Base-by-base conservation (phyloP, 345 rosid species). In the Eucalyptus tenuipes region DNA sequence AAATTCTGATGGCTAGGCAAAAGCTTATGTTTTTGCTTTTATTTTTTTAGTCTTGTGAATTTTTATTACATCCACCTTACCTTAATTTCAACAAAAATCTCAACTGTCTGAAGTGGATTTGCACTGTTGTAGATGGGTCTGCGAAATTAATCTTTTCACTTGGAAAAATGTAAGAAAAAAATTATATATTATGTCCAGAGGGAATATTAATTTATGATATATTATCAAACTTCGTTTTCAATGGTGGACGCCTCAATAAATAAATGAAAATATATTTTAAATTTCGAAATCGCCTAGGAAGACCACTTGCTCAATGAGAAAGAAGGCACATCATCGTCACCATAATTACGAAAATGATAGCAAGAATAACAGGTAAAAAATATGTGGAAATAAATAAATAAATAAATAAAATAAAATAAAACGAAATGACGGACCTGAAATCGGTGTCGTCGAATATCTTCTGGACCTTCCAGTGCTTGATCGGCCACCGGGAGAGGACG, bases 371-470 rank as follows among this genome's bases (percentile, higher is more conserved):
- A 17, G 61, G 40, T 61, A 15, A 24, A 31, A 71, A 42, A 17
- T 6, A 42, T 71, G 18, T 20, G 14, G 8, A 27, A 55, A 25
- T 37, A 25, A 14, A 4, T 25, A 57, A 14, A 3, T 4, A 0
- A 53, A 8, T 53, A 9, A 53, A 53, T 22, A 4, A 52, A 52
- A n/a, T 29, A 61, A 89, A 87, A 27, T 13, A 55, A 80, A 88
- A 40, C 75, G 5, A 61, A 29, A 61, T 48, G 24, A 64, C 66
- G 66, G 3, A 94, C 99, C 99, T 95, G 96, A 96, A 95, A 93
- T 97, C 99, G 40, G 96, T 86, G 90, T 97, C 96, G 90, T 97
- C 99, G 90, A n/a, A n/a, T n/a, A n/a, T n/a, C n/a, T n/a, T n/a
- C n/a, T n/a, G n/a, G n/a, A n/a, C n/a, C n/a, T n/a, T n/a, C n/a